Evolutionary conservation across 2,329 filamentous ascomycete species (phyloP), one percentile per base, ranked within the genome.

Genomic region (Fusarium newnesense): DNA sequence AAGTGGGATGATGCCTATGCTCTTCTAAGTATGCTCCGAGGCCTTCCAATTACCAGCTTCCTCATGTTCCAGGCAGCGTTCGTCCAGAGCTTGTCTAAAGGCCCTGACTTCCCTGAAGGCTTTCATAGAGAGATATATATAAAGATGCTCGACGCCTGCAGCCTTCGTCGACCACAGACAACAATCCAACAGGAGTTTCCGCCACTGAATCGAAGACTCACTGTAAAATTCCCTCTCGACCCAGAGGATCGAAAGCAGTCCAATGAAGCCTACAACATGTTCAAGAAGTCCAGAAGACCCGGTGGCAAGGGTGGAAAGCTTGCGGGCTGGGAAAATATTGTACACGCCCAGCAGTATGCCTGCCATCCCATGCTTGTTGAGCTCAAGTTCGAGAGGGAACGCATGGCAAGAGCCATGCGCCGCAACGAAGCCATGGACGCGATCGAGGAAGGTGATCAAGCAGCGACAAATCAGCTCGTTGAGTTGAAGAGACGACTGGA

Each of bases 391-490:
- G 4, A n/a, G 21, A 49, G 28, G 1, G 21, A 16, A 4, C n/a
- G n/a, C n/a, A n/a, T 49, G 7, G 21, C 13, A 0, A n/a, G 4
- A 13, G 9, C 46, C 7, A 18, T 32, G 7, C 10, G 19, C 46
- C 7, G 10, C 10, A 32, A 49, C 5, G 3, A 49, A 15, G 28
- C 21, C 2, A n/a, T n/a, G 3, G 21, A 30, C 10, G 3, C 15
- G 1, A 12, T 9, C 4, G 7, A 6, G 7, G 5, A 26, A 28
- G 24, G 18, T 4, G 5, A 49, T 15, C 7, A 8, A 32, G 46
- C 10, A 32, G 21, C 21, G 13, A 30, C 19, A n/a, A 15, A 12
- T 7, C 28, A 30, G 28, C 46, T 30, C 19, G 7, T n/a, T 4
- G 8, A 13, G 7, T 30, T 19, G 28, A 47, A 47, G 28, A 2